Evolutionary conservation across 495 filamentous ascomycete genomes (phyloP), one percentile per base, ranked within the genome.

Genomic region (Neurospora sp.): DNA sequence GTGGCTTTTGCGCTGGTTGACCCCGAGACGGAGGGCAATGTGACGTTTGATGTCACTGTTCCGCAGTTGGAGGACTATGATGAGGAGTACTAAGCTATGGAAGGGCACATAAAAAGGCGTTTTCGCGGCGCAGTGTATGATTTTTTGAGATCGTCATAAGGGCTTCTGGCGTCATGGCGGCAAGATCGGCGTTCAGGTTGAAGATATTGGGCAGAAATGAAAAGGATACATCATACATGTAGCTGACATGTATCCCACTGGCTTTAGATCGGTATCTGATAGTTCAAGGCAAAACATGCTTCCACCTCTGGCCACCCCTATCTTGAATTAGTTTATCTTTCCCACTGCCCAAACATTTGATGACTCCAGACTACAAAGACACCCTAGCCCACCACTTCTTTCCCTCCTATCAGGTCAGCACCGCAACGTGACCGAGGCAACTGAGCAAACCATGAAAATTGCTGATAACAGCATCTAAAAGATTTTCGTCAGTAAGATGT

Each of bases 1-100:
- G 77, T 94, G 44, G 92, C 93, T n/a, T 95, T 94, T 81, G 87
- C 87, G 48, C 89, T 93, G 70, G 81, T 79, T 48, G 77, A 82
- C 4, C 78, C 82, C 59, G 83, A 82, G 16, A 81, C 86, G 14
- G 75, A 82, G n/a, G 85, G 83, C n/a, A 83, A 88, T 31, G 83
- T 85, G 27, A 82, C 86, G 59, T 93, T 91, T 85, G 84, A 90
- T 76, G 91, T 94, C 10, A 79, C 89, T 39, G 72, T 91, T 22
- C 90, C 91, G 31, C 84, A 72, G 18, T 84, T 87, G 69, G 90
- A 93, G 3, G 74, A 78, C 12, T 75, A 78, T 12, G 76, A 79
- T 27, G 74, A 74, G 20, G 20, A 72, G 53, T 70, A 41, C 71
- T 37, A 53, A 69, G 7, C 69, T 73, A 27, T 5, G 37, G 35